Conservation (phyloP, 2,329 filamentous ascomycete species). For the Stachybotrys chlorohalonatus region DNA sequence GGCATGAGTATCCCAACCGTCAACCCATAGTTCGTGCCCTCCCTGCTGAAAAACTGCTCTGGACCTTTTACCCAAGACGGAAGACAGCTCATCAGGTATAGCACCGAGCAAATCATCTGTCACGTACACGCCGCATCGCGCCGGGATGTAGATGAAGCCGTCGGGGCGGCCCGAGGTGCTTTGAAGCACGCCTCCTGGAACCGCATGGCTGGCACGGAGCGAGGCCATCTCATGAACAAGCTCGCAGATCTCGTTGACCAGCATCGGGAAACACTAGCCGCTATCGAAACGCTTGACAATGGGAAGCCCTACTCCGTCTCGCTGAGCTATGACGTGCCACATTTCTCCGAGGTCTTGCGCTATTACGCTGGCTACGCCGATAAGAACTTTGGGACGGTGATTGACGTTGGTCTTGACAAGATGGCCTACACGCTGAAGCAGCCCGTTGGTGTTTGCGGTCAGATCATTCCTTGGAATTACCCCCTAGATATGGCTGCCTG, state of each 20-base stretch:
- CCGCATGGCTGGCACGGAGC: conserved; percentile 55
- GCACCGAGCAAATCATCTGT: conserved; percentile 56
- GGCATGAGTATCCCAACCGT: conserved; percentile 42
- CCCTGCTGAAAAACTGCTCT: not conserved
- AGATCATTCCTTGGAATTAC: conserved; percentile 78
- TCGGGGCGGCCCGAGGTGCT: conserved; percentile 59
- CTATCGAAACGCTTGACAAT: conserved; percentile 68
- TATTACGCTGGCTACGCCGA: conserved; percentile 78
- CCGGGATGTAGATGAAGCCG: conserved; percentile 61
- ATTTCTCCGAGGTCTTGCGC: conserved; percentile 41
- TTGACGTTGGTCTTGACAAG: conserved; percentile 60
- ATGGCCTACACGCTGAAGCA: conserved; percentile 70
- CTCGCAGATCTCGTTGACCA: conserved; percentile 61
- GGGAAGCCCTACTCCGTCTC: conserved; percentile 66
- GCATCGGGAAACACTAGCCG: conserved; percentile 42
- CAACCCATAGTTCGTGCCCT: conserved; percentile 53
- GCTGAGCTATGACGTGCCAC: conserved; percentile 51
- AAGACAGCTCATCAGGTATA: conserved; percentile 7
- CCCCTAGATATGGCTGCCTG: conserved; percentile 63
- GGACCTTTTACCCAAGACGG: not conserved
- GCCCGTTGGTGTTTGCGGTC: conserved; percentile 67
- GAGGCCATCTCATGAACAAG: conserved; percentile 59
- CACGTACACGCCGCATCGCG: conserved; percentile 60
- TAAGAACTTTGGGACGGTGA: conserved; percentile 72
- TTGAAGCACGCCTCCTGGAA: conserved; percentile 61